A percentile compares a stretch with the other conserved stretches of the same genome.
phyloP scores from a whole-genome alignment of 2,329 filamentous ascomycete species.

The Pseudovirgaria hyperparasitica region DNA sequence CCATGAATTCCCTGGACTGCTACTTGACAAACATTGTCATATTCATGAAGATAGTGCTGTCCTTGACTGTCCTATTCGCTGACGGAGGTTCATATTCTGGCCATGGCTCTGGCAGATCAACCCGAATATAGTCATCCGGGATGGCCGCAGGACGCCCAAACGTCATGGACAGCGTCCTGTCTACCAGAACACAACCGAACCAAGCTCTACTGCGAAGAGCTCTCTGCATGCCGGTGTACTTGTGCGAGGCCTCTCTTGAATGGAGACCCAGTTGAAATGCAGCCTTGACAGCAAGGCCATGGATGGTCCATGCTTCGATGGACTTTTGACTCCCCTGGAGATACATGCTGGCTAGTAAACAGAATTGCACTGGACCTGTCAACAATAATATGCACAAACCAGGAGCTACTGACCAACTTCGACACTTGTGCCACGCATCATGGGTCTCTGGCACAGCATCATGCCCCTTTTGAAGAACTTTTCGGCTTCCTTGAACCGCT shows the following conservation, averaged over 20 bases:
- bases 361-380: slow-evolving; percentile 29
- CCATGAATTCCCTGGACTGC: background rate
- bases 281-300: slow-evolving; percentile 39
- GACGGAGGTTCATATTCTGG: slow-evolving; percentile 6
- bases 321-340: slow-evolving; percentile 42
- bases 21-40: slow-evolving; percentile 18
- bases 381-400: background rate
- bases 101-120: slow-evolving; percentile 20
- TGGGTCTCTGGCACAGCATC: slow-evolving; percentile 30
- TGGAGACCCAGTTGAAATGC: slow-evolving; percentile 41
- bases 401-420: slow-evolving; percentile 26
- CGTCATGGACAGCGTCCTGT: slow-evolving; percentile 39
- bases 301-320: slow-evolving; percentile 40
- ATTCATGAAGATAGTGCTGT: slow-evolving; percentile 17
- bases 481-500: slow-evolving; percentile 29
- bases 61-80: slow-evolving; percentile 1
- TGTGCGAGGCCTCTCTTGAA: slow-evolving; percentile 23
- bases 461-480: slow-evolving; percentile 33
- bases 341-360: slow-evolving; percentile 39
- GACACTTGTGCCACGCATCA: slow-evolving; percentile 29
- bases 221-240: slow-evolving; percentile 28
- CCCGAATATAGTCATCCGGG: slow-evolving; percentile 30
- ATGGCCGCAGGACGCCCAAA: slow-evolving; percentile 37
- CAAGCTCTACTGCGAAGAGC: slow-evolving; percentile 38
- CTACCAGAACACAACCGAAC: slow-evolving; percentile 37